A percentile compares a stretch with the other conserved stretches of the same genome.
phyloP scores from a whole-genome alignment of 345 rosid species.

The Populus tremula region DNA sequence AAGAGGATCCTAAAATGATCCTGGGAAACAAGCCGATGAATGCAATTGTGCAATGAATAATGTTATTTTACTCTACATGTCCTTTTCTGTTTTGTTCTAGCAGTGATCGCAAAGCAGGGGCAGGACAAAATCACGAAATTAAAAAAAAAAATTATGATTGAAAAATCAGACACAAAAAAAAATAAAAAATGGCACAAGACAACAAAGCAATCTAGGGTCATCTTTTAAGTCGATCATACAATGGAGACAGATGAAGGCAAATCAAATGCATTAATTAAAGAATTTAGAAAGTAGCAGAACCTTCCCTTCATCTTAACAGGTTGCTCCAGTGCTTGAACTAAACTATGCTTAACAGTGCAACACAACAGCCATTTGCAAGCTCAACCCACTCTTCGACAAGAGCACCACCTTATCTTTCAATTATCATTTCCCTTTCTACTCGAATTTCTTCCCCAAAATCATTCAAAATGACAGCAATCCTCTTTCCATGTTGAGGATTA shows the following conservation, averaged over 20 bases:
- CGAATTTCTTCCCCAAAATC: constrained; percentile 98
- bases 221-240: neutral
- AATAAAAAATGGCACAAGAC: neutral
- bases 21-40: no score
- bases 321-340: constrained; percentile 92
- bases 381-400: constrained; percentile 97
- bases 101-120: no score
- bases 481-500: constrained; percentile 83
- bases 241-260: neutral
- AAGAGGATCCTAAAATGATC: no score
- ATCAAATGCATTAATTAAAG: neutral
- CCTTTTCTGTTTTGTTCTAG: no score
- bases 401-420: constrained; percentile 81
- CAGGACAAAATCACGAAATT: no score
- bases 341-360: constrained; percentile 89
- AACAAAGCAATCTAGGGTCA: neutral
- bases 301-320: constrained; percentile 80
- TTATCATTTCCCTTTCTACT: constrained; percentile 96
- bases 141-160: neutral
- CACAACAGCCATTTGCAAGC: constrained; percentile 89
- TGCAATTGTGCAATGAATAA: no score
- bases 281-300: constrained; percentile 19
- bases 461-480: constrained; percentile 84
- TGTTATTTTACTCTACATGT: no score
- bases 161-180: no score